Percentiles rank a stretch among this genome's conserved stretches.
Evolutionary conservation across 495 filamentous ascomycete species (phyloP).

Genomic region (Aspergillus campestris): DNA sequence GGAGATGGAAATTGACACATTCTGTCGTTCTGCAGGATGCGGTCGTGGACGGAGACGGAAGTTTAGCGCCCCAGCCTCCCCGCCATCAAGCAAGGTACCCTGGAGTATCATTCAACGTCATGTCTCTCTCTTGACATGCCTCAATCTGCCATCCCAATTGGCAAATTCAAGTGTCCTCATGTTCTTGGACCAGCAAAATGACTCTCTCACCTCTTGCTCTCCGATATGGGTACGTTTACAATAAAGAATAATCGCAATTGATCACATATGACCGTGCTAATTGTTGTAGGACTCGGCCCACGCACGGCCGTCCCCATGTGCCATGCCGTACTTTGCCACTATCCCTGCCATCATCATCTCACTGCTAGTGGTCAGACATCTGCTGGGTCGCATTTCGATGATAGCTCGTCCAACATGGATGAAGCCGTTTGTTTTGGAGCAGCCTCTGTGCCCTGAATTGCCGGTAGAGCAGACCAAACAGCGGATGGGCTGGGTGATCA

Average conservation of each 20-base stretch:
- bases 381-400: slow-evolving; percentile 17
- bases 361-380: slow-evolving; percentile 28
- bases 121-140: no score
- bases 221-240: slow-evolving; percentile 11
- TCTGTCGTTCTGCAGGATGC: no score
- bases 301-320: slow-evolving; percentile 41
- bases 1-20: no score
- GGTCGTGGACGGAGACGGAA: no score
- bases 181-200: slow-evolving; percentile 4
- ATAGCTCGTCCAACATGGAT: slow-evolving; percentile 42
- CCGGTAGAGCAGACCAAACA: slow-evolving; percentile 15
- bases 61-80: no score
- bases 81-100: no score
- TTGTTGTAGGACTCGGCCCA: slow-evolving; percentile 36
- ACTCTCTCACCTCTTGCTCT: slow-evolving; percentile 4
- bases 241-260: not conserved
- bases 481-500: slow-evolving; percentile 22
- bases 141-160: not conserved
- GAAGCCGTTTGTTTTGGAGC: slow-evolving; percentile 36
- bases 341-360: slow-evolving; percentile 35
- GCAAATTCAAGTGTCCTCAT: not conserved
- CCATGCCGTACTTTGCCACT: slow-evolving; percentile 37
- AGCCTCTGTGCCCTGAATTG: slow-evolving; percentile 26
- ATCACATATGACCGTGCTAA: not conserved
- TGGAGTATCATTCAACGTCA: not conserved